Percentiles rank a stretch among this genome's conserved stretches.
Evolutionary conservation across 176 grass and related monocot species (phyloP).

Genomic region (Oryza glaberrima): DNA sequence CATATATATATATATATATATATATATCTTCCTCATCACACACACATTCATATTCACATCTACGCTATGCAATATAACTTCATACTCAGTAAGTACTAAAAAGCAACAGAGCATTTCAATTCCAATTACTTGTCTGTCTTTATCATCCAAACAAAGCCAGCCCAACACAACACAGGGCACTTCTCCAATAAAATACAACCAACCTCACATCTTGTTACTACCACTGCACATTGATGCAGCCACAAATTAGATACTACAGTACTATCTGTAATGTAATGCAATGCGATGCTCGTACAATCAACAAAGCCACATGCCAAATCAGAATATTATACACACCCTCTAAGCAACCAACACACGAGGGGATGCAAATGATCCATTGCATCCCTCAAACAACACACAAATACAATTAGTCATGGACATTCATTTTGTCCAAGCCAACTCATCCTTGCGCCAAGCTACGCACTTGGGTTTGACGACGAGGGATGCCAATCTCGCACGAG

Average conservation of each 20-base stretch:
- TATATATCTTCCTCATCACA: too few species aligned
- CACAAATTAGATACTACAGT: conserved; percentile 17
- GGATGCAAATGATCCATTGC: conserved; percentile 53
- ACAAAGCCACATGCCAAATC: conserved; percentile 1
- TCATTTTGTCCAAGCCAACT: neutral
- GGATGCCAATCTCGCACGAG: conserved; percentile 81
- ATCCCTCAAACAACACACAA: conserved; percentile 30
- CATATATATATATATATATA: too few species aligned
- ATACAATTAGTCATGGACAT: neutral
- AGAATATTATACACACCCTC: conserved; percentile 30
- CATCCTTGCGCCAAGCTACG: conserved; percentile 41
- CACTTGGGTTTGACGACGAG: conserved; percentile 71
- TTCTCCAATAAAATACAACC: too few species aligned
- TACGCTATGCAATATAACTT: too few species aligned
- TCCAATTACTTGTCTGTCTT: too few species aligned
- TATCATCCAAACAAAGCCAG: too few species aligned
- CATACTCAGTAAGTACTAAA: too few species aligned
- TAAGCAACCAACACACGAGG: neutral
- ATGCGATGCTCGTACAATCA: conserved; percentile 1
- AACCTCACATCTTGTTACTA: neutral
- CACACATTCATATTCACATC: too few species aligned
- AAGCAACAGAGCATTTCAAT: too few species aligned
- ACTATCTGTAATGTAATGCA: neutral
- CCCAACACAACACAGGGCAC: too few species aligned
- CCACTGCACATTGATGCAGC: neutral